Evolutionary conservation across 192 early-diverging fungal species (phyloP).

Genomic region (Entomortierella parvispora): DNA sequence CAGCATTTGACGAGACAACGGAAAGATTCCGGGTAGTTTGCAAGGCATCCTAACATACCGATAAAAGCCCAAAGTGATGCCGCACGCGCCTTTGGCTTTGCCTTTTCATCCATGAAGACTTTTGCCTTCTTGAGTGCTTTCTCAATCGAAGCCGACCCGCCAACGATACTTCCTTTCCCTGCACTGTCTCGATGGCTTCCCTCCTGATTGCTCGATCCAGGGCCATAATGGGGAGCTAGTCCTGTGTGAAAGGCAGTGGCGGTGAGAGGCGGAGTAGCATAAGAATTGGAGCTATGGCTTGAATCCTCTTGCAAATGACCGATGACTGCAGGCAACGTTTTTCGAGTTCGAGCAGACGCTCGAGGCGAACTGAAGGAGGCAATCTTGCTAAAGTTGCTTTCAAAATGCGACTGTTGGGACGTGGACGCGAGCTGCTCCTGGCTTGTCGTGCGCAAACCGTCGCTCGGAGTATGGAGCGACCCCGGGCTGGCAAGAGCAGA

Average conservation of each 20-base stretch:
- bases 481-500: slow-evolving; percentile 23
- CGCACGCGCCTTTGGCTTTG: slow-evolving; percentile 76
- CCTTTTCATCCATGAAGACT: slow-evolving; percentile 81
- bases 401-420: slow-evolving; percentile 12
- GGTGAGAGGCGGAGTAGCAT: slow-evolving; percentile 32
- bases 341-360: slow-evolving; percentile 28
- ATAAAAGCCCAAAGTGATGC: slow-evolving; percentile 74
- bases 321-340: slow-evolving; percentile 35
- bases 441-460: slow-evolving; percentile 10
- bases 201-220: slow-evolving; percentile 30
- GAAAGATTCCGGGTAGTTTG: too few species aligned
- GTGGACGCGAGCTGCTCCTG: slow-evolving; percentile 27
- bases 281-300: slow-evolving; percentile 18
- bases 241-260: slow-evolving; percentile 42
- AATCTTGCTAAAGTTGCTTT: slow-evolving; percentile 39
- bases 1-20: too few species aligned
- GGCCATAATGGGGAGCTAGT: slow-evolving; percentile 35
- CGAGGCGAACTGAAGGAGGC: slow-evolving; percentile 45
- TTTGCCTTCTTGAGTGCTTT: slow-evolving; percentile 79
- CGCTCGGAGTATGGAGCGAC: slow-evolving; percentile 6
- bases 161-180: slow-evolving; percentile 22
- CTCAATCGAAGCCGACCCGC: slow-evolving; percentile 56
- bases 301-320: slow-evolving; percentile 27
- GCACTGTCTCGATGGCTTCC: slow-evolving; percentile 12
- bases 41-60: slow-evolving; percentile 67